These are phyloP conservation scores for Rhodotorula sp. DNA, from an alignment of 1,284 basidiomycete genomes.

Conservation along the genomic window DNA sequence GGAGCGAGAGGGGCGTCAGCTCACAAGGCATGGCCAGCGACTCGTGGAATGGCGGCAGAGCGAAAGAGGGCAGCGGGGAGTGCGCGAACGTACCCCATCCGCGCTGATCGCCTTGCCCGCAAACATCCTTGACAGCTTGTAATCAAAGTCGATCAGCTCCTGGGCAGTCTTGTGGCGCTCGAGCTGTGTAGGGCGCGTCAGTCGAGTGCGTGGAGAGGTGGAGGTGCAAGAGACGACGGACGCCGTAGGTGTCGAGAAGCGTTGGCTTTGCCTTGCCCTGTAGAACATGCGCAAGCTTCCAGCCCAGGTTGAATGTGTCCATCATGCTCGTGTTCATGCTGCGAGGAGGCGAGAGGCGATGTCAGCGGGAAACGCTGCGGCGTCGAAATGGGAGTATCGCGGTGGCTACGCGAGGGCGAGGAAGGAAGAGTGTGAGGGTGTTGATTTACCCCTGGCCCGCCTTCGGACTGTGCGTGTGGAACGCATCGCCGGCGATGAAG, in stretches of 20 bases:
- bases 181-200: constrained; percentile 55
- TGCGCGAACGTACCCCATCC: constrained; percentile 44
- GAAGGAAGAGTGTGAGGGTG: too few relatives aligned
- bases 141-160: constrained; percentile 78
- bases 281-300: constrained; percentile 75
- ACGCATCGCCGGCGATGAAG: constrained; percentile 64
- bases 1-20: neutral
- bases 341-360: constrained; percentile 57
- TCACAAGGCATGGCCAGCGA: too few relatives aligned
- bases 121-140: constrained; percentile 69
- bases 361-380: neutral
- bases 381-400: too few relatives aligned
- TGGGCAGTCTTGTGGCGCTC: constrained; percentile 60
- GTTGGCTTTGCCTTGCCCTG: constrained; percentile 66
- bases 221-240: neutral
- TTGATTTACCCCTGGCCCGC: neutral
- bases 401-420: too few relatives aligned
- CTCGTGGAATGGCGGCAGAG: too few relatives aligned
- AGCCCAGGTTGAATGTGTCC: constrained; percentile 77
- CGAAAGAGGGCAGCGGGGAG: too few relatives aligned
- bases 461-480: constrained; percentile 63
- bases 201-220: neutral
- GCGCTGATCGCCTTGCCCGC: constrained; percentile 62
- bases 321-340: constrained; percentile 72
- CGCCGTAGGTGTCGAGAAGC: constrained; percentile 62